Base-by-base conservation (phyloP, 2,329 filamentous ascomycete species). In the Colletotrichum incanum region DNA sequence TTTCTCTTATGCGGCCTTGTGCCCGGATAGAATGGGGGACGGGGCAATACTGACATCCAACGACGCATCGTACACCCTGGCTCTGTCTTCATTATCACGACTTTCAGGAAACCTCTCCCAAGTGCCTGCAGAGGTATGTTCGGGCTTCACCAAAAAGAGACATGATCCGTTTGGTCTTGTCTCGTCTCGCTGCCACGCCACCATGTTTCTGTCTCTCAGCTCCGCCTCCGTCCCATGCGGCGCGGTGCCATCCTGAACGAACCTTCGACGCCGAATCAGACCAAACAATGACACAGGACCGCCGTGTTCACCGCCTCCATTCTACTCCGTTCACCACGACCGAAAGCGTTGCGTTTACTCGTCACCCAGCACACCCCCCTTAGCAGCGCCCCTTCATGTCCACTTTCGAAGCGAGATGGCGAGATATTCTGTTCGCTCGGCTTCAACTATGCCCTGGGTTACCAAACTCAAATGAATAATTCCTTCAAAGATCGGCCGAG, bases 111-210 rank as follows among this genome's bases (percentile, higher is more conserved):
- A 31, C 28, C 28, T 31, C 28, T 31, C 28, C 56, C 28, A 52
- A 23, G n/a, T 34, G 26, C 43, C 58, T 64, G 34, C 26, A 14
- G 61, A 63, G 49, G 18, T 31, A 66, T 37, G 54, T 66, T 54
- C 37, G 52, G 62, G 52, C 62, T 59, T 65, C 52, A 47, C 54
- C 37, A 60, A 6, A 45, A n/a, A 52, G 64, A 67, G 56, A 62
- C 64, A 62, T n/a, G 41, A 34, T 56, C 54, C 23, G 68, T 61
- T 49, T 61, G 63, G 67, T 61, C 41, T 65, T 54, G 62, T 59
- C 63, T 71, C 26, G 47, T 71, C 68, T 70, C 62, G 39, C 55
- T 71, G 67, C 55, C 63, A 67, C 56, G 43, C 67, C 43, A 65
- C 16, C 34, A 23, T 47, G 50, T 45, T 23, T 50, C 34, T 23